Percentiles rank a stretch among this genome's conserved stretches.
Evolutionary conservation across 495 filamentous ascomycete species (phyloP).

Genomic region (Neurospora africana): DNA sequence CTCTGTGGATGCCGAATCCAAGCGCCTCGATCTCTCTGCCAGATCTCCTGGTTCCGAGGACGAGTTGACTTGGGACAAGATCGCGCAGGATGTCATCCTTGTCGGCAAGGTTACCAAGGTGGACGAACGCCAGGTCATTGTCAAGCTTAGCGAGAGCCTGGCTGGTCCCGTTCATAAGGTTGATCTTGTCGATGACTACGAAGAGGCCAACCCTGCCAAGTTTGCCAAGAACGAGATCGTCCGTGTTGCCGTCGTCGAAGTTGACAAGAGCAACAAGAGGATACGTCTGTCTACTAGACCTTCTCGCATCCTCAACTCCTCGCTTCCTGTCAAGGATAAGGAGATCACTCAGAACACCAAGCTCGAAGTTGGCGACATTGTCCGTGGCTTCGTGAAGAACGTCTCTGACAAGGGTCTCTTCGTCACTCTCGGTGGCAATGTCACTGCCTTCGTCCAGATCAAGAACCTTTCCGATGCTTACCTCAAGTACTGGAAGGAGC

Average conservation of each 20-base stretch:
- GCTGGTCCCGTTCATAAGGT: conserved; percentile 64
- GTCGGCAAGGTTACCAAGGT: conserved; percentile 76
- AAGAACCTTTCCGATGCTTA: conserved; percentile 82
- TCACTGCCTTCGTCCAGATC: conserved; percentile 74
- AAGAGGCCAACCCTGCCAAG: conserved; percentile 48
- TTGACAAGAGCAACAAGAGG: conserved; percentile 77
- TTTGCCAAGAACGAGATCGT: conserved; percentile 76
- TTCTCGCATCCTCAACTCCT: conserved; percentile 79
- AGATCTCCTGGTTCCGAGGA: conserved; percentile 41
- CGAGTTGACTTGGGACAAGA: conserved; percentile 52
- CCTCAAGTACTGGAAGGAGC: conserved; percentile 92
- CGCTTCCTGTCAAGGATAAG: conserved; percentile 68
- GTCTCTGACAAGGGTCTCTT: conserved; percentile 81
- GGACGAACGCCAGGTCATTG: conserved; percentile 68
- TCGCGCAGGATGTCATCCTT: conserved; percentile 68
- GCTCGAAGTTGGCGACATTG: conserved; percentile 65
- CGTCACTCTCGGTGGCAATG: conserved; percentile 61
- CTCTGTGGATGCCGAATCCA: conserved; percentile 58
- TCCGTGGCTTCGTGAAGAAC: conserved; percentile 82
- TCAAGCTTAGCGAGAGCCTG: conserved; percentile 70
- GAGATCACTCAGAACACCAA: conserved; percentile 60
- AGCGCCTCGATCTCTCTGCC: conserved; percentile 73
- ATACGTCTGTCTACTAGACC: conserved; percentile 72
- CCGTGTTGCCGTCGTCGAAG: conserved; percentile 66
- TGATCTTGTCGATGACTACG: conserved; percentile 80